Evolutionary conservation across 345 rosid genomes (phyloP).

Genomic region (Euphorbia tirucalli): DNA sequence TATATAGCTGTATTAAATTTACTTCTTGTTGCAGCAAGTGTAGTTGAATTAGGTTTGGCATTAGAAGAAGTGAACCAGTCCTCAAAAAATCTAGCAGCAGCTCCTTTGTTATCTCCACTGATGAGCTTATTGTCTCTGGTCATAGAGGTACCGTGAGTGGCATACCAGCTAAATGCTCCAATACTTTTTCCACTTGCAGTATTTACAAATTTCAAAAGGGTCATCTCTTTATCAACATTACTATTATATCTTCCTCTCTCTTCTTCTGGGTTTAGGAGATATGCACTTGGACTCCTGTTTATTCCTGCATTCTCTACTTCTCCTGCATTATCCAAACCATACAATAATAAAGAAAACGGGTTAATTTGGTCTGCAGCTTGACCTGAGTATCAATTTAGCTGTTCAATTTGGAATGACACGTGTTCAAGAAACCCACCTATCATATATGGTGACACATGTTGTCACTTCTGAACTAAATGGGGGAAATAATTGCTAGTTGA

Average conservation of each 20-base stretch:
- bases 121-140: constrained; percentile 51
- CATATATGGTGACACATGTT: too few species aligned
- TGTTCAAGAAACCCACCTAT: too few species aligned
- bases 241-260: constrained; percentile 43
- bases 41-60: constrained; percentile 11
- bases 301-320: constrained; percentile 48
- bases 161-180: constrained; percentile 56
- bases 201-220: constrained; percentile 47
- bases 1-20: background rate
- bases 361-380: too few species aligned
- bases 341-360: too few species aligned
- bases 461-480: too few species aligned
- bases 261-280: constrained; percentile 44
- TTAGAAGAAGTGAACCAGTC: constrained; percentile 39
- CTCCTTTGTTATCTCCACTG: constrained; percentile 68
- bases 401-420: too few species aligned
- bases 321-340: too few species aligned
- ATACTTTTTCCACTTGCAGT: constrained; percentile 27
- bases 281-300: constrained; percentile 59
- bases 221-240: constrained; percentile 53
- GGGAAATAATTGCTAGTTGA: too few species aligned
- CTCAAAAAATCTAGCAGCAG: constrained; percentile 63
- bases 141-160: constrained; percentile 68
- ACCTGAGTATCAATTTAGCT: too few species aligned
- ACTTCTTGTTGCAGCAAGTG: constrained; percentile 8